phyloP scores from a whole-genome alignment of 176 grass and related monocot genomes.

The Carex pumila region DNA sequence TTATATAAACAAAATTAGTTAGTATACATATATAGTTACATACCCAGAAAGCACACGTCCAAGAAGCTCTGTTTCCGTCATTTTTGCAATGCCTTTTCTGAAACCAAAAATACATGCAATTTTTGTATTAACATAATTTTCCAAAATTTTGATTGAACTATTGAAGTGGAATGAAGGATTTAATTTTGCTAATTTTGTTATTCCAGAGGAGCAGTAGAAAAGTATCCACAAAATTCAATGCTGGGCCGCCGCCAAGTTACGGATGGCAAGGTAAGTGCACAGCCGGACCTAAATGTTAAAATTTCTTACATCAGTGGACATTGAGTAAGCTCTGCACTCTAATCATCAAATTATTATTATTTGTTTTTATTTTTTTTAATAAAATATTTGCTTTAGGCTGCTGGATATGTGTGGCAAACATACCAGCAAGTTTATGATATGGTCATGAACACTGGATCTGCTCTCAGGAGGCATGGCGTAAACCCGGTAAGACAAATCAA shows the following conservation, averaged over 20 bases:
- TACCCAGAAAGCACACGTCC: too few species aligned
- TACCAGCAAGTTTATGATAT: constrained; percentile 64
- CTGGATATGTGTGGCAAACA: constrained; percentile 68
- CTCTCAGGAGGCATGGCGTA: constrained; percentile 41
- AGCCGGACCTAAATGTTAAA: not conserved
- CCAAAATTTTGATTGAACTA: not conserved
- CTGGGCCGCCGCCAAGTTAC: constrained; percentile 59
- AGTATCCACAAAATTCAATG: constrained; percentile 73
- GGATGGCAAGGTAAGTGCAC: constrained; percentile 54
- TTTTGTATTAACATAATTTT: not conserved
- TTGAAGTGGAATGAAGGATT: not conserved
- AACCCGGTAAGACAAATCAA: constrained; percentile 31
- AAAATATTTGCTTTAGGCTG: constrained; percentile 32
- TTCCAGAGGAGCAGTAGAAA: constrained; percentile 52
- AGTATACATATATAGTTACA: not conserved
- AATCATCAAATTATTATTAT: constrained; percentile 9
- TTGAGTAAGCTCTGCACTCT: not conserved
- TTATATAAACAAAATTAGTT: not conserved
- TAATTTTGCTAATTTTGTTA: not conserved
- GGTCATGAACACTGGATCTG: constrained; percentile 52
- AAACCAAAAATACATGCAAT: not conserved
- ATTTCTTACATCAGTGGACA: not conserved
- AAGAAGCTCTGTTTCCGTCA: not conserved
- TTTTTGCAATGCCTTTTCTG: not conserved
- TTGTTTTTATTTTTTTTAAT: not conserved